A percentile compares a stretch with the other conserved stretches of the same genome.
phyloP scores from a whole-genome alignment of 2,329 filamentous ascomycete species.

The Fusarium sp. region DNA sequence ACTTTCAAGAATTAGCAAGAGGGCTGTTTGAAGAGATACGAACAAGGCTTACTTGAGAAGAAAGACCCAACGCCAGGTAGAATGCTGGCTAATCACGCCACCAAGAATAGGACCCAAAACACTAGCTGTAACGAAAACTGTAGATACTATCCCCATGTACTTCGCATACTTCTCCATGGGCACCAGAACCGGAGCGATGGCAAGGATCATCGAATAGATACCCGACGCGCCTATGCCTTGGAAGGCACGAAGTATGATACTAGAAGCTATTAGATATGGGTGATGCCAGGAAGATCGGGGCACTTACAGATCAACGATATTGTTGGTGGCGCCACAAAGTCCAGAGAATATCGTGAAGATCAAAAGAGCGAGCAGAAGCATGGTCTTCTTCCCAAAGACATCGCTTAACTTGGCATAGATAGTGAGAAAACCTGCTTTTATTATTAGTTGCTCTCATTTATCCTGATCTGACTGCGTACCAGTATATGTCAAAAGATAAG shows the following conservation, averaged over 20 bases:
- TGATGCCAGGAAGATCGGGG: no score
- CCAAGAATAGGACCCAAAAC: constrained; percentile 4
- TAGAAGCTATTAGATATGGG: not conserved
- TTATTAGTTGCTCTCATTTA: rapidly evolving
- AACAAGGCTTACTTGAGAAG: constrained; percentile 1
- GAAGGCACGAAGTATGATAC: constrained; percentile 8
- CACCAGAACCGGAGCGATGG: not conserved
- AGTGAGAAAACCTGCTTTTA: not conserved
- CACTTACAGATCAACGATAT: constrained; percentile 9
- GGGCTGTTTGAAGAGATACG: rapidly evolving
- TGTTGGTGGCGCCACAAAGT: constrained; percentile 7
- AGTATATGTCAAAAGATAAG: constrained; percentile 6
- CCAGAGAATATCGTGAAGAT: constrained; percentile 14
- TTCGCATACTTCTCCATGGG: constrained; percentile 7
- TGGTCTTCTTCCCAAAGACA: constrained; percentile 16
- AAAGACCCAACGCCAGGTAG: constrained; percentile 18
- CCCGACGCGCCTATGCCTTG: constrained; percentile 11
- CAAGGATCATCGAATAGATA: constrained; percentile 10
- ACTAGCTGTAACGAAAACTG: constrained; percentile 14
- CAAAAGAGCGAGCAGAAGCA: constrained; percentile 4
- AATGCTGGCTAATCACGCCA: constrained; percentile 11
- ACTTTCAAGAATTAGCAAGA: not conserved
- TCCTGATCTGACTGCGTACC: not conserved
- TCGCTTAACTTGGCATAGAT: constrained; percentile 10
- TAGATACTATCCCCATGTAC: constrained; percentile 15